Evolutionary conservation across 2,329 filamentous ascomycete species (phyloP), one percentile per base, ranked within the genome.

Genomic region (Aspergillus viridinutans): DNA sequence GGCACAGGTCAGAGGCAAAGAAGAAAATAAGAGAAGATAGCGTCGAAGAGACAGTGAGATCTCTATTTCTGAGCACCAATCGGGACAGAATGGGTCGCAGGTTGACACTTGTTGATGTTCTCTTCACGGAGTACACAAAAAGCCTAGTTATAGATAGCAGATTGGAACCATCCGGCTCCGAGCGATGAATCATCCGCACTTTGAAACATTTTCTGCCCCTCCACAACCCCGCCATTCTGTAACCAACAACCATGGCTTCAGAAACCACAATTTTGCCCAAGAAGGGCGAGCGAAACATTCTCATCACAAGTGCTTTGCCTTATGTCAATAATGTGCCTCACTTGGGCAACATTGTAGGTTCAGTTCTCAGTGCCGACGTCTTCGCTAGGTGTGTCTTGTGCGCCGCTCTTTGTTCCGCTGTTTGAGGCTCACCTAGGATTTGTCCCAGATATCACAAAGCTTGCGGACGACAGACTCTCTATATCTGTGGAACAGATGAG

Each of bases 301-400:
- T 97, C 61, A 87, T 97, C 67, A 96, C 93, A 47, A 93, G 89
- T 66, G 92, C 92, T n/a, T 76, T 97, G 50, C 92, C 92, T 45
- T 96, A 96, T 68, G 89, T 90, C 53, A 87, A 87, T 74, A 87
- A 87, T 68, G 85, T 89, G 29, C 89, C 92, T 50, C 92, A 96
- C 77, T 79, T 97, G 66, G 92, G 91, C 61, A 96, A 96, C 76
- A 86, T 96, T 63, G 87, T 95, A 61, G 91, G 91, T 61, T 90
- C 87, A 66, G 91, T 96, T 42, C 83, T 97, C 65, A 92, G 88
- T 61, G 92, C 92, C 66, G 92, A 97, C 71, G 90, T 95, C 61
- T 97, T 89, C 72, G 83, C 89, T 49, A 68, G 70, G 69, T 72
- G 67, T 65, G 65, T 70, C 63, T 83, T 89, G 68, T 86, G 85